Percentiles rank a stretch among this genome's conserved stretches.
These are phyloP conservation scores for Gossypium davidsonii DNA, from an alignment of 441 rosid species.

Conservation along the genomic window DNA sequence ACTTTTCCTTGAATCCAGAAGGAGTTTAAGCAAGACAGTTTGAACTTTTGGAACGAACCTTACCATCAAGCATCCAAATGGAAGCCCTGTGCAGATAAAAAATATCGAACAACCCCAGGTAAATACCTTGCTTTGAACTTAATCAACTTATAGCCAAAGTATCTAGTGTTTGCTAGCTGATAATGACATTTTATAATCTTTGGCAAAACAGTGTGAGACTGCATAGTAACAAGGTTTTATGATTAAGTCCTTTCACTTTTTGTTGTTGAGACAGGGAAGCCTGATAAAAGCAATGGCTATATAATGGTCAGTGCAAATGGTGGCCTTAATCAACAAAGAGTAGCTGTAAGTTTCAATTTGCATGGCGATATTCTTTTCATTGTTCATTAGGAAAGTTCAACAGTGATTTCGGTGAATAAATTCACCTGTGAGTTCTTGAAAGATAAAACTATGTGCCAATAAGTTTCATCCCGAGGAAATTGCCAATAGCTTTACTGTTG, in stretches of 20 bases:
- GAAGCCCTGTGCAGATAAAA: constrained; percentile 77
- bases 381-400: not conserved
- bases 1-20: constrained; percentile 29
- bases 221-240: not conserved
- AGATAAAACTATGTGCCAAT: not conserved
- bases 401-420: not conserved
- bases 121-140: constrained; percentile 1
- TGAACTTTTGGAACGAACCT: constrained; percentile 53
- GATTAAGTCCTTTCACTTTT: constrained; percentile 13
- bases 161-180: not conserved
- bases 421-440: not conserved
- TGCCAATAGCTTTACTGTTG: not conserved
- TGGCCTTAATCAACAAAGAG: constrained; percentile 92
- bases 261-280: constrained; percentile 37
- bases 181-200: not conserved
- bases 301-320: constrained; percentile 82
- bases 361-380: not conserved
- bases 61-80: constrained; percentile 44
- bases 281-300: constrained; percentile 52
- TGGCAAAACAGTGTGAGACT: not conserved
- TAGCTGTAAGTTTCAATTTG: constrained; percentile 61
- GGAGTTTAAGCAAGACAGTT: constrained; percentile 41
- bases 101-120: constrained; percentile 29
- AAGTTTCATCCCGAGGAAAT: not conserved
- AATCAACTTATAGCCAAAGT: not conserved